Evolutionary conservation across 2,329 filamentous ascomycete genomes (phyloP), one percentile per base, ranked within the genome.

Genomic region (Escovopsis sp.): DNA sequence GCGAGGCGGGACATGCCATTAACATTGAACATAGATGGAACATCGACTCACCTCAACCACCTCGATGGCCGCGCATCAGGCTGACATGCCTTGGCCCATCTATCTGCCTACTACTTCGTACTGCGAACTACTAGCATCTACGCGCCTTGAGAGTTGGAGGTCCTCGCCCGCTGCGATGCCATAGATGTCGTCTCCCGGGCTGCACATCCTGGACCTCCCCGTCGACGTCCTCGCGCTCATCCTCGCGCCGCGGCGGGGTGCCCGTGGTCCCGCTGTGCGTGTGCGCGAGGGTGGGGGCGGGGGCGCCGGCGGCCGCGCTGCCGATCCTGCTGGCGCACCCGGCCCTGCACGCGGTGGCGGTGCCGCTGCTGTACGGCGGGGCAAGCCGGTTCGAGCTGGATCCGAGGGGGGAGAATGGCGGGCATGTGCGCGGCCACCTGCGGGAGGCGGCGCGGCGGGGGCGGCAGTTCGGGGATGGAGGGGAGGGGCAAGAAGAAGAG

Each of bases 201-300:
- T 58, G 33, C 53, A 59, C 39, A 43, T 61, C 6, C 53, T 62
- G 4, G 59, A 62, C 33, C 52, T 61, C 3, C 58, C 59, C 3
- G 48, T 59, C 44, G 58, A 61, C 38, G 47, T 61, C 12, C 45
- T 61, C 36, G 49, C 51, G 34, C 49, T 59, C 38, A 57, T 62
- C 34, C 48, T 60, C 4, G 42, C 43, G 4, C 55, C 28, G 28
- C 28, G 28, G 28, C 28, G 28, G 28, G 11, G 28, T 12, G 6
- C 36, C 42, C 3, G 42, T 45, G 11, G 54, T 60, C 35, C 38
- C 47, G 4, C 48, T 61, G 18, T 61, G 59, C 30, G 53, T 55
- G 19, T 60, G 58, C 41, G 44, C 51, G 7, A 3, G 28, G 4
- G 28, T 3, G 8, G 4, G 8, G 28, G 4, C 28, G 4, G 4